Evolutionary conservation across 257 asterid species (phyloP).

Genomic region (Ilex aquifolium): DNA sequence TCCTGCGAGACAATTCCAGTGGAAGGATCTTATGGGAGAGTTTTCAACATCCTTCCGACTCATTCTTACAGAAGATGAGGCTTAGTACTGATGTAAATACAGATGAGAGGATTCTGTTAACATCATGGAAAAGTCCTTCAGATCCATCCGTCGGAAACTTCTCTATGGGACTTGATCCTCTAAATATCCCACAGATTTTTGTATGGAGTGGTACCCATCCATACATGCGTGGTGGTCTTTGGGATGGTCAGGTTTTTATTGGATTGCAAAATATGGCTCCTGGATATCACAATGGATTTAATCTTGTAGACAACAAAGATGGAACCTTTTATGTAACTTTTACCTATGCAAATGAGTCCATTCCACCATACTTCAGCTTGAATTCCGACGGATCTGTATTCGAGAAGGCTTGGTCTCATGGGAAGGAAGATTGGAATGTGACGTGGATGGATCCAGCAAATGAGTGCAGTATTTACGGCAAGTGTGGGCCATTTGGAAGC

Average conservation of each 20-base stretch:
- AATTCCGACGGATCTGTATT: conserved; percentile 16
- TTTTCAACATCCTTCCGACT: conserved; percentile 27
- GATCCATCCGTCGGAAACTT: conserved; percentile 49
- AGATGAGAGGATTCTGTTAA: conserved; percentile 16
- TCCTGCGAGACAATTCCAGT: conserved; percentile 23
- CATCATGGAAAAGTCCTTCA: conserved; percentile 33
- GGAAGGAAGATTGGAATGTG: conserved; percentile 13
- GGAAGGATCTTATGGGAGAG: conserved; percentile 45
- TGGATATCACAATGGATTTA: conserved; percentile 3
- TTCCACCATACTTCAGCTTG: conserved; percentile 3
- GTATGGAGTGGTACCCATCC: conserved; percentile 25
- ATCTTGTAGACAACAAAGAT: not conserved
- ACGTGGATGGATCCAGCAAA: conserved; percentile 13
- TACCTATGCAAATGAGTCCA: conserved; percentile 2
- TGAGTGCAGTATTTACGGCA: conserved; percentile 29
- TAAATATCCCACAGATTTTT: conserved; percentile 24
- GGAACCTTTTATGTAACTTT: conserved; percentile 11
- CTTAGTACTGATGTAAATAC: conserved; percentile 21
- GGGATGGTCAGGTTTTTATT: conserved; percentile 22
- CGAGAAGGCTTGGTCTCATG: conserved; percentile 18
- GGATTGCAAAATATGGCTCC: conserved; percentile 14
- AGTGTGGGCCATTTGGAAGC: conserved; percentile 33
- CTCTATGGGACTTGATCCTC: conserved; percentile 16
- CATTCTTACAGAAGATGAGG: conserved; percentile 35
- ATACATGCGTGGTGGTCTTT: conserved; percentile 45